A percentile compares a stretch with the other conserved stretches of the same genome.
These are phyloP conservation scores for Golovinomyces cichoracearum DNA, from an alignment of 2,329 filamentous ascomycete genomes.

Conservation along the genomic window DNA sequence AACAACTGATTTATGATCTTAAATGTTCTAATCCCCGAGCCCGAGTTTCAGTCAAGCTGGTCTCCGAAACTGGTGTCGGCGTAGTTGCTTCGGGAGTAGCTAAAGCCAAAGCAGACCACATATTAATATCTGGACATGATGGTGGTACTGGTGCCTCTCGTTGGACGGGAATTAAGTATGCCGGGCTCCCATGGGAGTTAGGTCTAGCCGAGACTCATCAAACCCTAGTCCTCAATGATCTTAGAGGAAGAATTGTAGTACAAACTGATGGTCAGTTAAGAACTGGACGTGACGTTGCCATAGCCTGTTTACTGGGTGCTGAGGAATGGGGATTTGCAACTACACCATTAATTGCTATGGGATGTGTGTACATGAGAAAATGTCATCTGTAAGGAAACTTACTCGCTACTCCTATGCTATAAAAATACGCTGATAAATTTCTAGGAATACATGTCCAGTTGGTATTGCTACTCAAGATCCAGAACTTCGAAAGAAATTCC, in stretches of 20 bases:
- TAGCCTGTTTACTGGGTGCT: slow-evolving; percentile 84
- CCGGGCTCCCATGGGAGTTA: slow-evolving; percentile 85
- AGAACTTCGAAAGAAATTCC: slow-evolving; percentile 80
- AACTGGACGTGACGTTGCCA: slow-evolving; percentile 78
- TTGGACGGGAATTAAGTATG: slow-evolving; percentile 98
- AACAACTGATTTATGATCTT: slow-evolving; percentile 91
- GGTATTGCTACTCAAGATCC: slow-evolving; percentile 91
- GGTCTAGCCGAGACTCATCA: slow-evolving; percentile 94
- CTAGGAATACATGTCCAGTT: slow-evolving; percentile 56
- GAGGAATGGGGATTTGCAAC: slow-evolving; percentile 97
- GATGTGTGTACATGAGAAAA: slow-evolving; percentile 84
- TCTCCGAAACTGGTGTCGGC: slow-evolving; percentile 89
- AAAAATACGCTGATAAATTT: slow-evolving; percentile 2
- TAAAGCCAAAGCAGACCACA: slow-evolving; percentile 92
- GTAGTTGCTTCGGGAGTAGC: slow-evolving; percentile 94
- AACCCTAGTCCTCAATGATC: slow-evolving; percentile 81
- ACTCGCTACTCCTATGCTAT: neutral
- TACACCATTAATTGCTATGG: slow-evolving; percentile 83
- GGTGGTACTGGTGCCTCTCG: slow-evolving; percentile 88
- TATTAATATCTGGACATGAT: slow-evolving; percentile 87
- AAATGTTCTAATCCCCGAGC: slow-evolving; percentile 89
- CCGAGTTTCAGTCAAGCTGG: slow-evolving; percentile 85
- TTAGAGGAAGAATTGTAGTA: slow-evolving; percentile 82
- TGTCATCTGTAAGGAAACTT: slow-evolving; percentile 4
- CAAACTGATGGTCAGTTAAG: slow-evolving; percentile 89